Conservation (phyloP, 768 basidiomycete species). For the Amanita subjunquillea region DNA sequence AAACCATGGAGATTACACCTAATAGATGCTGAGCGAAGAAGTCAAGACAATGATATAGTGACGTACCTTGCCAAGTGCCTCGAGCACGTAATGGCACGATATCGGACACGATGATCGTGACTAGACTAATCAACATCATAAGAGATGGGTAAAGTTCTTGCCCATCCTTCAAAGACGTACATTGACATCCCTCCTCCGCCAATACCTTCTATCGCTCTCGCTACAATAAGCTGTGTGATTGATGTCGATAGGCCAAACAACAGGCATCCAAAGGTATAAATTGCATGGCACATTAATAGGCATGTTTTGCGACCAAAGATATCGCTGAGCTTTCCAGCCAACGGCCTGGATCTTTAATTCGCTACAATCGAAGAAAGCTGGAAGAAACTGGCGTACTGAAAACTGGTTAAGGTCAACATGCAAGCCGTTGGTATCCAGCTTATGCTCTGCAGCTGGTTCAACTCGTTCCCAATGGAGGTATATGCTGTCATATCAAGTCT, state of each 20-base stretch:
- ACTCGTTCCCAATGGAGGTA: conserved; percentile 45
- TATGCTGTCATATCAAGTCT: conserved; percentile 23
- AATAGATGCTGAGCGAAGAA: not conserved
- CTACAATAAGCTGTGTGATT: conserved; percentile 42
- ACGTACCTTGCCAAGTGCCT: conserved; percentile 57
- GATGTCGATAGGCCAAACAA: conserved; percentile 42
- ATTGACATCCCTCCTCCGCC: conserved; percentile 58
- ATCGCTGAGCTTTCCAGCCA: conserved; percentile 58
- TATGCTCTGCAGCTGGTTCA: conserved; percentile 52
- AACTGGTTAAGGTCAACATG: conserved; percentile 48
- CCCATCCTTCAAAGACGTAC: conserved; percentile 22
- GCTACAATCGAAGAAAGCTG: no score
- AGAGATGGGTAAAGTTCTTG: not conserved
- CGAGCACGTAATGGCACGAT: conserved; percentile 50
- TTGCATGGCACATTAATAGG: conserved; percentile 40
- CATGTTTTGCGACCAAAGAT: conserved; percentile 55
- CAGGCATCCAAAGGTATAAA: conserved; percentile 45
- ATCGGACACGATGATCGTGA: conserved; percentile 58
- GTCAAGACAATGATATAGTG: not conserved
- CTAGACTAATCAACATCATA: conserved; percentile 26
- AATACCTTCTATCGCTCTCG: conserved; percentile 46
- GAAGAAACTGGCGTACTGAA: conserved; percentile 32
- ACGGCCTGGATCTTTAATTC: conserved; percentile 26
- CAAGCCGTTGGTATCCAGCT: conserved; percentile 62
- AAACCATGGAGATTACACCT: no score